A percentile compares a stretch with the other conserved stretches of the same genome.
Evolutionary conservation across 169 alveolate species (phyloP).

Genomic region (Plasmodium adleri): DNA sequence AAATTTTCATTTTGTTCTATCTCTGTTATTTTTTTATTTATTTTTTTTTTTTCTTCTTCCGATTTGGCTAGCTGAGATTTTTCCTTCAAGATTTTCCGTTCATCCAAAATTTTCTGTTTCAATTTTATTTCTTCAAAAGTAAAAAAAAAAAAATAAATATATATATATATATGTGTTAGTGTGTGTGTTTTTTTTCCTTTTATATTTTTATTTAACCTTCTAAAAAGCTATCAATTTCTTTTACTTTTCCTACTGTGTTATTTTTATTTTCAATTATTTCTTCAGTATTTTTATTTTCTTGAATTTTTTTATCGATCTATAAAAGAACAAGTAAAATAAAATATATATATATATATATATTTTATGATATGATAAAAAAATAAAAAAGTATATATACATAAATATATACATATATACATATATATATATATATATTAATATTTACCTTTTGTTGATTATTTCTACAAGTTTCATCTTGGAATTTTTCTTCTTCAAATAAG

Average conservation of each 20-base stretch:
- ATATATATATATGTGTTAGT: neutral
- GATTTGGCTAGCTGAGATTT: conserved; percentile 76
- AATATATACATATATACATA: neutral
- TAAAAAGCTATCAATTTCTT: conserved; percentile 83
- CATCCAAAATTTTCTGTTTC: conserved; percentile 75
- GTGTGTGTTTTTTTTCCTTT: neutral
- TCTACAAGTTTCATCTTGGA: no score
- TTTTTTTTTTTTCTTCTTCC: conserved; percentile 79
- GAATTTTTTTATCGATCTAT: conserved; percentile 26
- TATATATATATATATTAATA: neutral
- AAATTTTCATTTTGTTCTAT: conserved; percentile 70
- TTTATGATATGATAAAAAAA: no score
- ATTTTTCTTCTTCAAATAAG: no score
- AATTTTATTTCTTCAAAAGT: conserved; percentile 40
- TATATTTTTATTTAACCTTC: conserved; percentile 75
- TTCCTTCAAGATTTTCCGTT: conserved; percentile 48
- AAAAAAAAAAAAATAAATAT: conserved; percentile 8
- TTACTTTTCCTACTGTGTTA: conserved; percentile 49
- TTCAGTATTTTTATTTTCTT: conserved; percentile 42
- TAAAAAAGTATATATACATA: neutral
- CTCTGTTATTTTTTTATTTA: conserved; percentile 68
- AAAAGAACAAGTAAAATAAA: neutral
- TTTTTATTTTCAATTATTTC: conserved; percentile 37
- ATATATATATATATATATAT: conserved; percentile 15
- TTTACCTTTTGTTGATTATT: conserved; percentile 23